phyloP scores from a whole-genome alignment of 805 yeast species.

The Ogataea ganodermae region DNA sequence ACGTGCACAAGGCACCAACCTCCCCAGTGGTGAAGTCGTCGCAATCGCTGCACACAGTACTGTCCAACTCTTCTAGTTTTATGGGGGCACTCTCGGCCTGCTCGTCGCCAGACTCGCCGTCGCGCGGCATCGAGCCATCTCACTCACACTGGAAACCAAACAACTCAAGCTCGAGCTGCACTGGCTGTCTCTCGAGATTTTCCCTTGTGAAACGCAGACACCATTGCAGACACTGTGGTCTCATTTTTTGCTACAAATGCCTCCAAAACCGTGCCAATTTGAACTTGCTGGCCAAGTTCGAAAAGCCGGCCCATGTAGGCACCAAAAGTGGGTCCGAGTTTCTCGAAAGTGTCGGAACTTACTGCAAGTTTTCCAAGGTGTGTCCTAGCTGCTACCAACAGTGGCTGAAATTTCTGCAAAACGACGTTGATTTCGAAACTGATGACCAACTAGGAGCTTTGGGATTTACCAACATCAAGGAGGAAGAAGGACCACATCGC shows the following conservation, averaged over 20 bases:
- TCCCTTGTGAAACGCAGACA: constrained; percentile 40
- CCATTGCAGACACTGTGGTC: constrained; percentile 56
- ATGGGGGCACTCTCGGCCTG: neutral
- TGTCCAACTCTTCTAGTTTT: constrained; percentile 19
- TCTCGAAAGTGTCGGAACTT: constrained; percentile 10
- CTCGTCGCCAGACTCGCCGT: constrained; percentile 8
- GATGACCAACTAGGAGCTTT: constrained; percentile 9
- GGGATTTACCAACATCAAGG: constrained; percentile 3
- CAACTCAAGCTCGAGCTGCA: constrained; percentile 40
- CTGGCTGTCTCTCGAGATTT: constrained; percentile 29
- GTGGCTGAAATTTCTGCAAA: constrained; percentile 30
- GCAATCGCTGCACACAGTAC: constrained; percentile 13
- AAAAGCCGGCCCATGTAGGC: constrained; percentile 23
- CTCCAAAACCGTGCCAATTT: constrained; percentile 33
- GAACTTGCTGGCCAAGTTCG: constrained; percentile 39
- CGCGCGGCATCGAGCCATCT: constrained; percentile 43
- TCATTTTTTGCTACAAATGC: constrained; percentile 43
- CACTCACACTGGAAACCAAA: constrained; percentile 57
- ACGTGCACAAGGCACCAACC: neutral
- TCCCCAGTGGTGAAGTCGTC: neutral
- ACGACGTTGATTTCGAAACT: constrained; percentile 30
- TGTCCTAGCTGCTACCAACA: constrained; percentile 29
- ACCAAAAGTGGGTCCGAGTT: constrained; percentile 5
- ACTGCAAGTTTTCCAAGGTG: constrained; percentile 33
- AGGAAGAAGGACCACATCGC: constrained; percentile 1